phyloP scores from a whole-genome alignment of 2,329 filamentous ascomycete genomes.

The Pyrenophora graminea region DNA sequence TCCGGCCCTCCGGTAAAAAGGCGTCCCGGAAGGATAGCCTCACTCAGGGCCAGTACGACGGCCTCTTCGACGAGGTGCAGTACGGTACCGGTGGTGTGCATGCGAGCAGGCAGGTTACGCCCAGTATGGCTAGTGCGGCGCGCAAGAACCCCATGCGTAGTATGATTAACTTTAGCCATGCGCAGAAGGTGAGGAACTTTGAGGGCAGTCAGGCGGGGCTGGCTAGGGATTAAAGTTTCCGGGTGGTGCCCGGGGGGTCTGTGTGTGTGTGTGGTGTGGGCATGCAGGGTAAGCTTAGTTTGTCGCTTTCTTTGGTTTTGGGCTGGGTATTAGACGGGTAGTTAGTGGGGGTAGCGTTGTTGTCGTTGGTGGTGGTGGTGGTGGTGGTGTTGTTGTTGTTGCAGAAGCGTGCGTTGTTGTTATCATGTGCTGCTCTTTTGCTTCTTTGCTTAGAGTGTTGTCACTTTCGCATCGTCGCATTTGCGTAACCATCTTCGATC shows the following conservation, averaged over 20 bases:
- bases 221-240: not conserved
- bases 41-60: constrained; percentile 35
- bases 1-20: constrained; percentile 33
- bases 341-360: no score
- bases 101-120: constrained; percentile 37
- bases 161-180: constrained; percentile 40
- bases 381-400: no score
- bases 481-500: not conserved
- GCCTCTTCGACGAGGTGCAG: constrained; percentile 33
- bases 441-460: not conserved
- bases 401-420: no score
- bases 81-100: constrained; percentile 40
- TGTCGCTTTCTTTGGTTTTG: not conserved
- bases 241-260: not conserved
- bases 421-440: no score
- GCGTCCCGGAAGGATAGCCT: constrained; percentile 39
- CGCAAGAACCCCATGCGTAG: constrained; percentile 43
- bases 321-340: no score
- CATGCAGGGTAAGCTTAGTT: not conserved
- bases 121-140: constrained; percentile 43
- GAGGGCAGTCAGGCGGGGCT: constrained; percentile 18
- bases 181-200: constrained; percentile 39
- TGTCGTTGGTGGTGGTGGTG: no score
- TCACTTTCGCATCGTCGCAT: not conserved
- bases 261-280: not conserved